Evolutionary conservation across 257 asterid genomes (phyloP).

Genomic region (Hygrophila difformis): DNA sequence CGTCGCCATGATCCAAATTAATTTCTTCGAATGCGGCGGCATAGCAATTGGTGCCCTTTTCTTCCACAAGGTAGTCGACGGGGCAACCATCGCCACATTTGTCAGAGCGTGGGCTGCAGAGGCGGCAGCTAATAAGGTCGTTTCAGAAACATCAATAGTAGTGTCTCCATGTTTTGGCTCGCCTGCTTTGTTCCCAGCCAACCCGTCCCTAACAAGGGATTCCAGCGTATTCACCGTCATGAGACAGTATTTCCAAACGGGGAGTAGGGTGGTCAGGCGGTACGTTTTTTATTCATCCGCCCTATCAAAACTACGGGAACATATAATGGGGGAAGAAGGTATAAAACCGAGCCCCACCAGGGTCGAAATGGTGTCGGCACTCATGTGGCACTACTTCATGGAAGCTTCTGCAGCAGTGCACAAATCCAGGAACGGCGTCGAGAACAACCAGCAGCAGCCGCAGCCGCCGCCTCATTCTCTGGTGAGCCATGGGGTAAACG

Average conservation of each 20-base stretch:
- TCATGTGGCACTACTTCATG: conserved; percentile 36
- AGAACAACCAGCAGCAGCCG: too few relatives aligned
- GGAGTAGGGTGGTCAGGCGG: conserved; percentile 28
- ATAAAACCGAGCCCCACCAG: conserved; percentile 21
- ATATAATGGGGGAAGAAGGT: neutral
- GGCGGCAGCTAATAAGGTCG: neutral
- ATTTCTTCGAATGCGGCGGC: conserved; percentile 31
- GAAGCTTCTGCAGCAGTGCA: conserved; percentile 7
- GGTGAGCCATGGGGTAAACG: conserved; percentile 32
- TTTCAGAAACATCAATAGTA: too few relatives aligned
- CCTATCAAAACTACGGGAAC: conserved; percentile 17
- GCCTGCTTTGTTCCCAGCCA: conserved; percentile 28
- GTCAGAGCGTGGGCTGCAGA: conserved; percentile 30
- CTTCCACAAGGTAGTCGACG: conserved; percentile 33
- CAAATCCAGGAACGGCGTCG: neutral
- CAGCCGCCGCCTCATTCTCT: conserved; percentile 12
- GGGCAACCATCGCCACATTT: conserved; percentile 21
- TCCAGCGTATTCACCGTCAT: conserved; percentile 27
- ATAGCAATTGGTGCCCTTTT: conserved; percentile 26
- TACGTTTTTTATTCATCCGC: conserved; percentile 25
- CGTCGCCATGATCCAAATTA: conserved; percentile 30
- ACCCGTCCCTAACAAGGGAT: conserved; percentile 22
- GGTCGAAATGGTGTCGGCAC: conserved; percentile 30
- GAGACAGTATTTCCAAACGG: conserved; percentile 24
- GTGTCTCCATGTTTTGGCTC: too few relatives aligned